Evolutionary conservation across 495 filamentous ascomycete species (phyloP), one percentile per base, ranked within the genome.

Genomic region (Aspergillus nanangensis): DNA sequence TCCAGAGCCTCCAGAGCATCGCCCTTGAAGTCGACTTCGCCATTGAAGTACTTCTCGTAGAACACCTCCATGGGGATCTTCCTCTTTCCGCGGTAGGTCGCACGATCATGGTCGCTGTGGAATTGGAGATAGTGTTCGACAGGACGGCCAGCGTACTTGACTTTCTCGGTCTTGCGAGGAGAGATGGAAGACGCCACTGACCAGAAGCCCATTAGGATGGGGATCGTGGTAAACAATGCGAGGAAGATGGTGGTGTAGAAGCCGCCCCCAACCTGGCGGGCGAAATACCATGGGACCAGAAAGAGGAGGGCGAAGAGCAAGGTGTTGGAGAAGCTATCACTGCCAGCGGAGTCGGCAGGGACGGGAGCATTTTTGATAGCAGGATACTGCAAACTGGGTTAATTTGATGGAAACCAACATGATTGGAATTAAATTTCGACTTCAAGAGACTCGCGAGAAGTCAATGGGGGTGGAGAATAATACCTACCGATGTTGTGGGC

Each of bases 41-140:
- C 76, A 36, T 77, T 67, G 53, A 84, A 80, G 66, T 84, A 86
- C 74, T 74, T 84, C 59, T 86, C 82, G 39, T 80, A 76, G 59
- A 86, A 84, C 5, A 76, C 77, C 49, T 82, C 74, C 72, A 86
- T 79, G 8, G 82, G 79, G 31, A 86, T 81, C 58, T 76, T 81
- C 64, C 72, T 80, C 55, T 72, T 75, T 47, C 82, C 82, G 46
- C 67, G 66, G 59, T 80, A 86, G 44, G 69, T 80, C 5, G 66
- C 62, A 34, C 65, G 61, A 51, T 86, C 80, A 44, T 71, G 70
- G 45, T 80, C 73, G 39, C 62, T 73, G 50, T 77, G 73, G 64
- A 86, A 86, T n/a, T 69, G 62, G 32, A 86, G 66, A 57, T 86
- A 86, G 53, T 82, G 66, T 50, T 84, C 80, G 22, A 84, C 69